Conservation (phyloP, 495 filamentous ascomycete genomes). For the Penicillium flavigenum region DNA sequence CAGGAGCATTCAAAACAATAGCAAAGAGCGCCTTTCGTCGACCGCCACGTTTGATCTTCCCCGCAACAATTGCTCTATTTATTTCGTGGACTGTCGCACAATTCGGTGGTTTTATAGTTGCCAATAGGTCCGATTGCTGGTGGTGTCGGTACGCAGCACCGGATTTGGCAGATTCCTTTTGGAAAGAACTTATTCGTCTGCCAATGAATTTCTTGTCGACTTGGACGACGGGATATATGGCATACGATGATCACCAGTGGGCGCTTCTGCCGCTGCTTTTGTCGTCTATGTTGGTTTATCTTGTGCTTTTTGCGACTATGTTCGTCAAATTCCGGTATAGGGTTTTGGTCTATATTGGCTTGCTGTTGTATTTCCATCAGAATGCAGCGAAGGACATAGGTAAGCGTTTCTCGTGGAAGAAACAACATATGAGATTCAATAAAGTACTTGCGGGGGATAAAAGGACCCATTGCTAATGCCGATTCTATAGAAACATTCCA, state of each 20-base stretch:
- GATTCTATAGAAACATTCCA: conserved; percentile 41
- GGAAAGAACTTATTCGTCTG: conserved; percentile 41
- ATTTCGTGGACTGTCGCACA: conserved; percentile 64
- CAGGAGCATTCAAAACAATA: conserved; percentile 54
- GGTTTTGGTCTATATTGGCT: conserved; percentile 51
- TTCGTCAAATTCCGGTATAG: conserved; percentile 58
- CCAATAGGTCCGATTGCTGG: conserved; percentile 56
- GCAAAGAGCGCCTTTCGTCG: conserved; percentile 64
- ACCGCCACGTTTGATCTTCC: conserved; percentile 62
- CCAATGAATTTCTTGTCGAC: conserved; percentile 54
- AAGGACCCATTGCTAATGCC: not conserved
- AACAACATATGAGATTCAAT: not conserved
- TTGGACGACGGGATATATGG: conserved; percentile 60
- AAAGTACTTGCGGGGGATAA: not conserved
- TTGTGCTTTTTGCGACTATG: conserved; percentile 55
- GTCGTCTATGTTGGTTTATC: conserved; percentile 62
- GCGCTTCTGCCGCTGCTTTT: conserved; percentile 60
- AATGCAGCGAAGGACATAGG: conserved; percentile 35
- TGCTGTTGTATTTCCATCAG: conserved; percentile 57
- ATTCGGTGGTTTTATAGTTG: conserved; percentile 58
- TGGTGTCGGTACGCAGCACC: conserved; percentile 61
- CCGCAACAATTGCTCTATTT: conserved; percentile 56
- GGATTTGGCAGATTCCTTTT: conserved; percentile 40
- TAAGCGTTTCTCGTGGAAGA: conserved; percentile 12
- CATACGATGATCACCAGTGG: conserved; percentile 69